phyloP scores from a whole-genome alignment of 257 asterid species.

The Solanum corneliomulleri region DNA sequence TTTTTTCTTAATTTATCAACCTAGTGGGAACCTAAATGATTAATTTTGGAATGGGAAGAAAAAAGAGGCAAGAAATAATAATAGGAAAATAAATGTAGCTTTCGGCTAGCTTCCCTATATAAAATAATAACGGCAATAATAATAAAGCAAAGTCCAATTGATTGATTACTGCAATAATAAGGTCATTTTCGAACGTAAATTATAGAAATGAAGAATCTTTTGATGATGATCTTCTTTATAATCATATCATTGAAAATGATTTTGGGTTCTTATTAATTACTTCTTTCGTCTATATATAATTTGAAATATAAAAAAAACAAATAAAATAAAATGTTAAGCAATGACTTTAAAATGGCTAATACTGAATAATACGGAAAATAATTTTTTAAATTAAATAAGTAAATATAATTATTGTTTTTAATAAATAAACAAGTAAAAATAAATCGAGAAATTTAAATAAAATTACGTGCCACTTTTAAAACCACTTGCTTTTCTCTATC shows the following conservation, averaged over 20 bases:
- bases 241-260: not conserved
- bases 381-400: no score
- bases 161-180: not conserved
- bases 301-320: no score
- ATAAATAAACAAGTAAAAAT: no score
- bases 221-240: not conserved
- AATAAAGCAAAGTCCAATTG: not conserved
- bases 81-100: not conserved
- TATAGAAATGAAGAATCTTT: not conserved
- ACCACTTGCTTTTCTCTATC: not conserved
- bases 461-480: not conserved
- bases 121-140: not conserved
- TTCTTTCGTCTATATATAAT: no score
- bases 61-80: not conserved
- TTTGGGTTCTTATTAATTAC: not conserved
- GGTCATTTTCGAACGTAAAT: not conserved
- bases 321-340: no score
- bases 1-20: not conserved
- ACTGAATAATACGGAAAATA: no score
- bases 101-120: not conserved
- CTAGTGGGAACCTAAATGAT: not conserved
- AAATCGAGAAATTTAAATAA: fast-evolving
- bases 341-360: no score
- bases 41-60: not conserved
- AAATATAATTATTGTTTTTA: no score